Evolutionary conservation across 257 asterid genomes (phyloP).

Genomic region (Solanum rostratum): DNA sequence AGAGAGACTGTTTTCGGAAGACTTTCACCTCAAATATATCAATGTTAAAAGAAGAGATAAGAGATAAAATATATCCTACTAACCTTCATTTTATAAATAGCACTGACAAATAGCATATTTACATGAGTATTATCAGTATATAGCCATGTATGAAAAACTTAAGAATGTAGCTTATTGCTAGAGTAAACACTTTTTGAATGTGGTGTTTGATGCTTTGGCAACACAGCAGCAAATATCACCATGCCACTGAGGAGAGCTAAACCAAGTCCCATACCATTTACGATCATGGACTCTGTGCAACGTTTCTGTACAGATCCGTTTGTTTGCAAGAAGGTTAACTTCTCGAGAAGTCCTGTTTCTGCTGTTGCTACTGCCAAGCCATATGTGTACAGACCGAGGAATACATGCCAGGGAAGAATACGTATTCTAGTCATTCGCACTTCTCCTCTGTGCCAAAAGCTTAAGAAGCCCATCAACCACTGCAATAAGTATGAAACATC

Average conservation of each 20-base stretch:
- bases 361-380: slow-evolving; percentile 76
- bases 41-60: too few relatives aligned
- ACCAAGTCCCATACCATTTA: slow-evolving; percentile 67
- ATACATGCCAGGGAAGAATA: slow-evolving; percentile 77
- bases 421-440: slow-evolving; percentile 38
- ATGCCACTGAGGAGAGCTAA: slow-evolving; percentile 57
- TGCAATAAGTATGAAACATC: slow-evolving; percentile 17
- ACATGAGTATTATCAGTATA: not conserved
- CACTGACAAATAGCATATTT: not conserved
- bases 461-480: slow-evolving; percentile 70
- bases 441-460: slow-evolving; percentile 82
- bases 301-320: slow-evolving; percentile 41
- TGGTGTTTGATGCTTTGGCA: slow-evolving; percentile 32
- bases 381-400: slow-evolving; percentile 72
- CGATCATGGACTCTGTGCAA: slow-evolving; percentile 44
- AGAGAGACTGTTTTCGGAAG: too few relatives aligned
- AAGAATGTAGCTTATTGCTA: slow-evolving; percentile 12
- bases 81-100: not conserved
- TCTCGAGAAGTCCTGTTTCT: slow-evolving; percentile 80
- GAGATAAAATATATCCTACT: too few relatives aligned
- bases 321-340: slow-evolving; percentile 62
- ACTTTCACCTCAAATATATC: too few relatives aligned
- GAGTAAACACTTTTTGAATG: slow-evolving; percentile 18
- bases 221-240: slow-evolving; percentile 55
- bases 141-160: not conserved